Conservation (phyloP, 169 alveolate genomes). For the Eimeria maxima region DNA sequence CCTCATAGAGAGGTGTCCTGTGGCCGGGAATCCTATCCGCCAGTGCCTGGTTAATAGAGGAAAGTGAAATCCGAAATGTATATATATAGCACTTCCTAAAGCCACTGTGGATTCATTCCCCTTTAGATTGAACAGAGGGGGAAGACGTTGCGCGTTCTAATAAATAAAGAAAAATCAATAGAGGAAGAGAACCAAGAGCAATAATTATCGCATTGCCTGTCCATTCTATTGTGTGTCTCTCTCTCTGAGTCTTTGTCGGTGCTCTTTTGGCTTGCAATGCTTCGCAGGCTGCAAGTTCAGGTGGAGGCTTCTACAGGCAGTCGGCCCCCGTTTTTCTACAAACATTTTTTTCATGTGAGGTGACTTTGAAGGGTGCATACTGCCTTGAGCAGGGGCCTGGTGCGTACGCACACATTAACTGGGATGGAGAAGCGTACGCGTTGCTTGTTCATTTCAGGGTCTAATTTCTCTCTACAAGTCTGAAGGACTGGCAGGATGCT, state of each 20-base stretch:
- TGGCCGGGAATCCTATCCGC: too few species aligned
- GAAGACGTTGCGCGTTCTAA: background rate
- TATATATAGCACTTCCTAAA: too few species aligned
- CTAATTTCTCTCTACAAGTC: conserved; percentile 34
- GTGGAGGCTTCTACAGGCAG: conserved; percentile 17
- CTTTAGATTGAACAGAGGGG: background rate
- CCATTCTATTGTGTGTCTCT: background rate
- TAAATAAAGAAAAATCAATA: background rate
- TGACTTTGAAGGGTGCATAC: background rate
- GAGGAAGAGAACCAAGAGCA: background rate
- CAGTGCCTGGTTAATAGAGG: background rate
- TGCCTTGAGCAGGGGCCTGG: background rate
- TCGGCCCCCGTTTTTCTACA: conserved; percentile 48
- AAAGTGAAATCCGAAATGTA: background rate
- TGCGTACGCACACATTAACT: background rate
- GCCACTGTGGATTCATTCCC: background rate
- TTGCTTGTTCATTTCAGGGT: conserved; percentile 31
- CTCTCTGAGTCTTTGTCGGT: background rate
- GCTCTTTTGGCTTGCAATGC: background rate
- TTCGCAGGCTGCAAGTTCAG: conserved; percentile 65
- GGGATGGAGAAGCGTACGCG: background rate
- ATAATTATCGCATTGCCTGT: background rate
- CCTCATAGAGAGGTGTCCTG: background rate
- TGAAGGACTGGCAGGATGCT: conserved; percentile 54
- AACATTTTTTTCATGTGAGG: conserved; percentile 54